Percentiles rank a stretch among this genome's conserved stretches.
Conservation (phyloP, 495 filamentous ascomycete genomes). For the Trypethelium eluteriae region DNA sequence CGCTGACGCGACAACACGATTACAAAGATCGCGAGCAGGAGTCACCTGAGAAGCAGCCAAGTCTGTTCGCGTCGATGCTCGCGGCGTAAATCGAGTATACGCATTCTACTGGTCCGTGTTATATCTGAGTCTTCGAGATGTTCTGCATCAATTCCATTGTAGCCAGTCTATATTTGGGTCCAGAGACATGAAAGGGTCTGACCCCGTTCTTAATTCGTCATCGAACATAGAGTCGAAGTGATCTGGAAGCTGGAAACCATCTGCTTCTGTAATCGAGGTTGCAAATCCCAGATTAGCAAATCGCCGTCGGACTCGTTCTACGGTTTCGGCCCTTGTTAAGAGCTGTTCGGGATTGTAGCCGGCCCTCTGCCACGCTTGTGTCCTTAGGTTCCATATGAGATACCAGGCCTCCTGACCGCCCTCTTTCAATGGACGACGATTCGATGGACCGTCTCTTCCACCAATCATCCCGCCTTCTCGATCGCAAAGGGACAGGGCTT, state of each 20-base stretch:
- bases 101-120: neutral
- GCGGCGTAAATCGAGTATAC: neutral
- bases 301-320: neutral
- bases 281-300: slow-evolving; percentile 4
- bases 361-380: slow-evolving; percentile 15
- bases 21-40: too few relatives aligned
- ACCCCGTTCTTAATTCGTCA: neutral
- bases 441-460: neutral
- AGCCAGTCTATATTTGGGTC: slow-evolving; percentile 3
- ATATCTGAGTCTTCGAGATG: neutral
- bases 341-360: slow-evolving; percentile 11
- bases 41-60: too few relatives aligned
- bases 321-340: slow-evolving; percentile 11
- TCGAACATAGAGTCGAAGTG: neutral
- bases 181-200: slow-evolving; percentile 8
- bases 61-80: too few relatives aligned
- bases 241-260: slow-evolving; percentile 3
- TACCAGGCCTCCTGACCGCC: slow-evolving; percentile 17
- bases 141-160: slow-evolving; percentile 1
- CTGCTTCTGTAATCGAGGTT: neutral
- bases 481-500: slow-evolving; percentile 13
- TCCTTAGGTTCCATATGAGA: slow-evolving; percentile 12
- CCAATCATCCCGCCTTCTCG: slow-evolving; percentile 16
- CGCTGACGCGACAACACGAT: too few relatives aligned
- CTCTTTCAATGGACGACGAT: slow-evolving; percentile 16